Base-by-base conservation (phyloP, 148 eudicot genomes). In the Dianthus caryophyllus region DNA sequence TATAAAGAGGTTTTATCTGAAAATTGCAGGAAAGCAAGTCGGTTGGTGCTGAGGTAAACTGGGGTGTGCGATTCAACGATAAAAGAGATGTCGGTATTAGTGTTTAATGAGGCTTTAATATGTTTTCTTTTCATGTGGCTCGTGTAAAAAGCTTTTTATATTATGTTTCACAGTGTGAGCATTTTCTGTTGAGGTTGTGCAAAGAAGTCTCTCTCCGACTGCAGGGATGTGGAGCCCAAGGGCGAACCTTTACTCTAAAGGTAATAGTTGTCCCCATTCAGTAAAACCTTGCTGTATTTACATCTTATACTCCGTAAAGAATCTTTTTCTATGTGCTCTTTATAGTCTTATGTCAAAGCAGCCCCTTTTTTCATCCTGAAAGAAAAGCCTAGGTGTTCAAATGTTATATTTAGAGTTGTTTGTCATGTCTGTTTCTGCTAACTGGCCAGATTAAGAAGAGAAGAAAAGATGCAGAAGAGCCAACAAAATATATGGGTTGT, bases 11-110 rank as follows among this genome's bases (percentile, higher is more conserved):
- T 71, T 1, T 31, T 60, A 2, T 41, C 59, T 60, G 46, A 43
- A 33, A 22, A 75, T 26, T 80, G 66, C 84, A 93, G 98, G 98
- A 89, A 78, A 81, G 74, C 82, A 93, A 93, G 82, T 93, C 98
- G 21, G 75, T 93, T 38, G 96, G 98, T 64, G 98, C 98, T 78
- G 98, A 93, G 53, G 98, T 93, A 73, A 93, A 93, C 76, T 93
- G 98, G 98, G 98, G 96, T 62, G 98, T 93, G 69, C 88, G 96
- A 48, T 93, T 93, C 83, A 87, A 78, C 44, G 86, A 87, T 72
- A 39, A 64, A 24, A 80, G 82, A 77, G 92, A 93, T 80, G 95
- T 93, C 30, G 55, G 96, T 77, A 48, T 67, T 68, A 52, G 5
- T 47, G 67, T 52, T 6, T 26, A 56, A 48, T 21, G 50, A 14